A percentile compares a stretch with the other conserved stretches of the same genome.
Evolutionary conservation across 1,284 basidiomycete genomes (phyloP).

Genomic region (Leccinum colubrinum): DNA sequence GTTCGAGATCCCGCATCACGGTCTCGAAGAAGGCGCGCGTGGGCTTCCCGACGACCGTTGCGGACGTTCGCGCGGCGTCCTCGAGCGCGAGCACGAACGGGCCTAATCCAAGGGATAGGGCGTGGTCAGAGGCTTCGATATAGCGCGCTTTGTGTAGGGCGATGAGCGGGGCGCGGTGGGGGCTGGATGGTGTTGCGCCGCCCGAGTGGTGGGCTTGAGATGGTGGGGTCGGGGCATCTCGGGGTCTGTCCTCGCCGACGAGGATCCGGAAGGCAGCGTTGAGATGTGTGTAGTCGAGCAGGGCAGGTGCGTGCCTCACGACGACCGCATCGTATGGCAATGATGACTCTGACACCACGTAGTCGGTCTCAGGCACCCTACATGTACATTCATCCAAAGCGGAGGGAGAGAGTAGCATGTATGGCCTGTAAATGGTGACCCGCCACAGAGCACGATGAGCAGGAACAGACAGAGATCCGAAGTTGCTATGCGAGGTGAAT

Average conservation of each 20-base stretch:
- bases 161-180: constrained; percentile 36
- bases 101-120: constrained; percentile 64
- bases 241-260: constrained; percentile 16
- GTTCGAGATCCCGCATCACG: constrained; percentile 47
- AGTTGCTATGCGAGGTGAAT: background rate
- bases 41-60: constrained; percentile 67
- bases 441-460: background rate
- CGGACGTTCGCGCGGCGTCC: constrained; percentile 45
- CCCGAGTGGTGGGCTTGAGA: too few relatives aligned
- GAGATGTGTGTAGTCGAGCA: constrained; percentile 54
- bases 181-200: background rate
- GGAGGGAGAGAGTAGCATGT: too few relatives aligned
- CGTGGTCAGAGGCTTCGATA: background rate
- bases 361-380: too few relatives aligned
- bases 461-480: background rate
- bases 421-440: too few relatives aligned
- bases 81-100: constrained; percentile 69
- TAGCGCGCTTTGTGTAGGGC: constrained; percentile 51
- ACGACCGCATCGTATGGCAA: constrained; percentile 57
- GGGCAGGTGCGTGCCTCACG: constrained; percentile 40
- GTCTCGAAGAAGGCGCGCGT: constrained; percentile 56
- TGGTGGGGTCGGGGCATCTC: too few relatives aligned
- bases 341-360: background rate
- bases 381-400: too few relatives aligned
- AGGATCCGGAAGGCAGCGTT: constrained; percentile 70